A percentile compares a stretch with the other conserved stretches of the same genome.
These are phyloP conservation scores for Aspergillus hortae DNA, from an alignment of 2,329 filamentous ascomycete species.

Conservation along the genomic window DNA sequence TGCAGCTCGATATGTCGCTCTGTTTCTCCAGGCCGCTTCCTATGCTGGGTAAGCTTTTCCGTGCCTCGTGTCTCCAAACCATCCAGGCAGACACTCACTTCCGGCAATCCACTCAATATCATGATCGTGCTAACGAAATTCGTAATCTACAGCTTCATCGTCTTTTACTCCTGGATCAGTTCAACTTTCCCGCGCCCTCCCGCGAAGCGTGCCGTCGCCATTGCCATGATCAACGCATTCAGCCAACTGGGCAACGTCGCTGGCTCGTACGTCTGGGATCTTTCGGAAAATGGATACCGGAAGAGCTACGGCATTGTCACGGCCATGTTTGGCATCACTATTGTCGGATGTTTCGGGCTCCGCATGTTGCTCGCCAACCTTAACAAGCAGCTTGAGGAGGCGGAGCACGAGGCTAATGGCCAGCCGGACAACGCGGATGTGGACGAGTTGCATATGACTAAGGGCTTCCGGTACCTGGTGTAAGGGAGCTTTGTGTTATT, in stretches of 20 bases:
- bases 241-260: slow-evolving; percentile 57
- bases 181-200: slow-evolving; percentile 63
- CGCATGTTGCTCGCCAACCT: slow-evolving; percentile 42
- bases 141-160: slow-evolving; percentile 16
- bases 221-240: slow-evolving; percentile 73
- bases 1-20: slow-evolving; percentile 57
- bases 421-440: slow-evolving; percentile 11
- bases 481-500: slow-evolving; percentile 2
- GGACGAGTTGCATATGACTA: slow-evolving; percentile 24
- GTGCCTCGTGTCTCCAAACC: no score
- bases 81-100: no score
- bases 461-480: slow-evolving; percentile 27
- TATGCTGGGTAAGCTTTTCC: slow-evolving; percentile 46
- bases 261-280: slow-evolving; percentile 61
- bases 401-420: slow-evolving; percentile 4
- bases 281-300: slow-evolving; percentile 58
- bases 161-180: slow-evolving; percentile 30
- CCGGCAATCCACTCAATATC: no score
- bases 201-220: slow-evolving; percentile 66
- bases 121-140: not conserved
- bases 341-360: slow-evolving; percentile 45
- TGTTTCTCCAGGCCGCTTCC: slow-evolving; percentile 57
- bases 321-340: slow-evolving; percentile 61
- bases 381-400: slow-evolving; percentile 21
- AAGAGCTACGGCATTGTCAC: slow-evolving; percentile 64